Percentiles rank a stretch among this genome's conserved stretches.
Conservation (phyloP, 2,329 filamentous ascomycete genomes). For the Colletotrichum godetiae region DNA sequence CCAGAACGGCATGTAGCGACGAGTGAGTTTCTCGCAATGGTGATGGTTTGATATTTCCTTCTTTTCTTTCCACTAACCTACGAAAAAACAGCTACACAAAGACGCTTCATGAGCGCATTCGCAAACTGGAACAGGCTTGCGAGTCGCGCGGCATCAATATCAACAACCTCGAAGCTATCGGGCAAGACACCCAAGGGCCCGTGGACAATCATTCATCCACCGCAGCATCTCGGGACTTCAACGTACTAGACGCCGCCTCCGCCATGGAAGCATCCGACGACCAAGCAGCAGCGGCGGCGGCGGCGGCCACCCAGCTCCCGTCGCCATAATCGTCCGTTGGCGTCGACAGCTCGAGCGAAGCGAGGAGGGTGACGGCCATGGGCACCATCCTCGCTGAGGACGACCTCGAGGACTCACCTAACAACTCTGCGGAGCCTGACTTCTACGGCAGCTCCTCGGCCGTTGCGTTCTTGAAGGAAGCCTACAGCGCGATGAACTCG, state of each 20-base stretch:
- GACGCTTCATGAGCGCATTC: constrained; percentile 42
- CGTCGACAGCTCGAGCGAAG: not conserved
- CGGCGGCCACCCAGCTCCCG: not conserved
- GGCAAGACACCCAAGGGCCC: not conserved
- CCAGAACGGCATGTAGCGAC: constrained; percentile 41
- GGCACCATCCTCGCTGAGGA: constrained; percentile 48
- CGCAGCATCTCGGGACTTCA: not conserved
- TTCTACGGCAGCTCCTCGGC: constrained; percentile 54
- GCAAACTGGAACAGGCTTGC: constrained; percentile 41
- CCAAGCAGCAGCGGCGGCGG: not conserved
- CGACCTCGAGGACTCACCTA: constrained; percentile 38
- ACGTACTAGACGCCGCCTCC: not conserved
- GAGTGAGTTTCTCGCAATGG: not conserved
- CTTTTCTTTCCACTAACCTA: not conserved
- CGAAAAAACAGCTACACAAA: constrained; percentile 36
- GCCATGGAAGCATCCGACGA: not conserved
- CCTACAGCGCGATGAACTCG: constrained; percentile 43
- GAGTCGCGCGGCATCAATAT: constrained; percentile 26
- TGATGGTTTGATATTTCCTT: not conserved
- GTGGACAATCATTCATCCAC: not conserved
- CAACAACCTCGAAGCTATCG: not conserved
- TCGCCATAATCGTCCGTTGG: constrained; percentile 21
- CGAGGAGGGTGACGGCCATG: constrained; percentile 49
- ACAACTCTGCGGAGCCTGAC: constrained; percentile 34
- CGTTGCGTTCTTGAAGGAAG: constrained; percentile 52